Base-by-base conservation (phyloP, 2,329 filamentous ascomycete species). In the Dactylonectria estremocensis region DNA sequence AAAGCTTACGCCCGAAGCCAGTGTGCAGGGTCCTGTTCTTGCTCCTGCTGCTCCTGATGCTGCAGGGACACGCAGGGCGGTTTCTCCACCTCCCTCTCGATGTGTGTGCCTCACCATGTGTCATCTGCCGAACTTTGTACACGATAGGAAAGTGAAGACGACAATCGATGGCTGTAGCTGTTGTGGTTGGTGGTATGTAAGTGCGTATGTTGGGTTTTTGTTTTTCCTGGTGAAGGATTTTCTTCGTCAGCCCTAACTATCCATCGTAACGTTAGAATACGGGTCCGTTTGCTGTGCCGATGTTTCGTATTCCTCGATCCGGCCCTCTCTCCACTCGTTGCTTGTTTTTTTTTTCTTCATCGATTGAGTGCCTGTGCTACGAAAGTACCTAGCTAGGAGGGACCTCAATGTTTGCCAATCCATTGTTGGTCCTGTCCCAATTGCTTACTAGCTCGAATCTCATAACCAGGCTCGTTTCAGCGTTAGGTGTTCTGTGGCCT, bases 51-150 rank as follows among this genome's bases (percentile, higher is more conserved):
- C 24, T 52, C 16, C 28, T 52, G 28, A 28, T 33, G 16, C n/a
- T 53, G 28, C 49, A 53, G 49, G 49, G 49, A 33, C 48, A 28
- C 18, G 5, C 24, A n/a, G 16, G 16, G 24, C 4, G 16, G n/a
- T 50, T 50, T 50, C 28, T 28, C 22, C 18, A 24, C 22, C 46
- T 10, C 48, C 48, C 4, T 7, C 24, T 28, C 24, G 24, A 28
- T 28, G 24, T 28, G 24, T 52, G 24, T 33, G 24, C 48, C 24
- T 52, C 48, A 14, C 48, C 48, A 52, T 52, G 48, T 52, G 48
- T 52, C 48, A 52, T 52, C 48, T 52, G 48, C 48, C 48, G 48
- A 11, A 16, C 11, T 31, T 52, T 9, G 46, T 9, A 50, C 48
- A 9, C n/a, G 5, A n/a, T 52, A n/a, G 24, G 49, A 52, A 31